Evolutionary conservation across 2,329 filamentous ascomycete genomes (phyloP).

Genomic region (Ophiostoma quercus): DNA sequence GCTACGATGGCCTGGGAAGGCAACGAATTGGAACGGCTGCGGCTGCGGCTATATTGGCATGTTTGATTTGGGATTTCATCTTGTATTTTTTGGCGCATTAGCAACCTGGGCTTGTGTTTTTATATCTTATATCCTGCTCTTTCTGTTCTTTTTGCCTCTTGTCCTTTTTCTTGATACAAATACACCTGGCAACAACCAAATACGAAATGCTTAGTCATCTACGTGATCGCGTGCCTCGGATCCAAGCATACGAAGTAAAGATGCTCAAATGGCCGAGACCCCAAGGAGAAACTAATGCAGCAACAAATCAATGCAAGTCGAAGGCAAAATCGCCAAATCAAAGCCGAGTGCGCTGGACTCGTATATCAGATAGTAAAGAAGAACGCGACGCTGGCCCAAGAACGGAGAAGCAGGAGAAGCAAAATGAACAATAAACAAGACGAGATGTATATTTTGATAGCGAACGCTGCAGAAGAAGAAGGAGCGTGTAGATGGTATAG

Average conservation of each 20-base stretch:
- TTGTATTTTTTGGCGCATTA: constrained; percentile 1
- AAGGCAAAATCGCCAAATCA: background rate
- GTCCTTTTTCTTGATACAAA: background rate
- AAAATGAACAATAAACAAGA: background rate
- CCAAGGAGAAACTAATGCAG: background rate
- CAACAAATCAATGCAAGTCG: background rate
- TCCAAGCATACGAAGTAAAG: background rate
- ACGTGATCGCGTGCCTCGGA: background rate
- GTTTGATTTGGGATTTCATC: background rate
- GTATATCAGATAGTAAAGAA: background rate
- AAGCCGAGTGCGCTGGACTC: background rate
- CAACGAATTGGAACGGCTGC: background rate
- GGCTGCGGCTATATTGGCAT: background rate
- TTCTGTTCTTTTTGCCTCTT: background rate
- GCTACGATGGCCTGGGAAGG: background rate
- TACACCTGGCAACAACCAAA: background rate
- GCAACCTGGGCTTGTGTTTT: background rate
- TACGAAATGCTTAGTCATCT: background rate
- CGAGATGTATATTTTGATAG: background rate
- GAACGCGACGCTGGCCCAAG: background rate
- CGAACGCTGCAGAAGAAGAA: constrained; percentile 8
- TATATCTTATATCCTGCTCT: background rate
- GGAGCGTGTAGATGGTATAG: background rate
- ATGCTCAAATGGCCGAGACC: background rate
- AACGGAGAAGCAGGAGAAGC: background rate